Base-by-base conservation (phyloP, 306 rosid species). In the Cucumis cinereus region DNA sequence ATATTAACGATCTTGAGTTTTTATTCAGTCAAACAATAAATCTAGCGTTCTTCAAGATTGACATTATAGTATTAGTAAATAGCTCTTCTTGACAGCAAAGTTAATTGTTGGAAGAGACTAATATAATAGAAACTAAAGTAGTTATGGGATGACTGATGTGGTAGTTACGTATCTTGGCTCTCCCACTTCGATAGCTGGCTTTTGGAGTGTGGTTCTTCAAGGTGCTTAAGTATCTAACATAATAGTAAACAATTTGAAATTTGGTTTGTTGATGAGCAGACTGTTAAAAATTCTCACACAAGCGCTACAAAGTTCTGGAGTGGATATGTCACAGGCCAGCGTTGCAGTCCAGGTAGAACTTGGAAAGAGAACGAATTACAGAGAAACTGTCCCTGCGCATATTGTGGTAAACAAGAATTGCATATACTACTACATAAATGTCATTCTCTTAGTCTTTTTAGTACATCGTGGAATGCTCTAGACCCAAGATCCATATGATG, bases 271-370 rank as follows among this genome's bases (percentile, higher is more conserved):
- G 7, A 77, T 82, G 79, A 64, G 63, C 90, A 95, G 99, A 88
- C 87, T 95, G 83, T 74, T 95, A 82, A 88, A 85, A 82, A 83
- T 91, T 68, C 91, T 95, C 82, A 90, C 99, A 49, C 96, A 88
- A 58, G 96, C 99, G 59, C 87, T 95, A 76, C 94, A 92, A 82
- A 87, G 77, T 82, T 92, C 99, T 41, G 99, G 99, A 49, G 98
- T 95, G 85, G 99, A 95, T 87, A 86, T 95, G 87, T 89, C 98
- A 75, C 92, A 89, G 82, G 97, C 99, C 77, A 90, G 89, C 78
- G 84, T 95, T 75, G 89, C 96, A 0, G 99, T 95, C 73, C 96
- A 95, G 85, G 90, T 95, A 81, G 91, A 92, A 77, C 97, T 95
- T 74, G 91, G 92, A 30, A 92, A 90, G 82, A 91, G 82, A 82